Conservation (phyloP, 768 basidiomycete genomes). For the Suillus americanus region DNA sequence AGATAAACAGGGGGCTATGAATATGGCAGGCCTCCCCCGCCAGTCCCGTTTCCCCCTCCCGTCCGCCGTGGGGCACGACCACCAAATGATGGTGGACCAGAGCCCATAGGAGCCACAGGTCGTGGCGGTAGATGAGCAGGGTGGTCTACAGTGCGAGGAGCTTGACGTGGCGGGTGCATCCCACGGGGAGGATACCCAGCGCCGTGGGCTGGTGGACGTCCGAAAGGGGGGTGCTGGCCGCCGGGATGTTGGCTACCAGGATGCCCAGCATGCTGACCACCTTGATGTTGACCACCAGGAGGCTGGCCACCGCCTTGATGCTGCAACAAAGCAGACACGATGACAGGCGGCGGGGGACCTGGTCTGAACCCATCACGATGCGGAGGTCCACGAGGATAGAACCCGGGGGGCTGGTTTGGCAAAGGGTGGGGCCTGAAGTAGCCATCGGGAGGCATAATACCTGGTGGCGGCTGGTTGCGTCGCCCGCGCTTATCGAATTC, state of each 20-base stretch:
- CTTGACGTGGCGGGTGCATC: background rate
- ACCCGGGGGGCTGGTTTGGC: constrained; percentile 25
- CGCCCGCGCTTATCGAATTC: constrained; percentile 79
- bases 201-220: constrained; percentile 2
- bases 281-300: background rate
- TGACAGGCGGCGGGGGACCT: constrained; percentile 27
- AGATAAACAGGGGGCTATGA: constrained; percentile 16
- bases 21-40: constrained; percentile 27
- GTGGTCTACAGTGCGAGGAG: background rate
- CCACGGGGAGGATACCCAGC: background rate
- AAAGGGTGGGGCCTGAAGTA: constrained; percentile 21
- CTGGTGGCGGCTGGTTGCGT: constrained; percentile 36
- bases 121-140: constrained; percentile 18
- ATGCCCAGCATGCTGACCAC: background rate
- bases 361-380: constrained; percentile 34
- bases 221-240: constrained; percentile 6
- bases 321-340: constrained; percentile 33
- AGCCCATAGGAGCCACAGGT: constrained; percentile 22
- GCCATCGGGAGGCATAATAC: constrained; percentile 22
- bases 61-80: constrained; percentile 17
- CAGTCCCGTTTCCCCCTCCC: constrained; percentile 13
- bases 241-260: constrained; percentile 12
- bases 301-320: constrained; percentile 6
- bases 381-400: constrained; percentile 36
- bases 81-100: constrained; percentile 7